Base-by-base conservation (phyloP, 2,329 filamentous ascomycete genomes). In the Penicillium vulpinum region DNA sequence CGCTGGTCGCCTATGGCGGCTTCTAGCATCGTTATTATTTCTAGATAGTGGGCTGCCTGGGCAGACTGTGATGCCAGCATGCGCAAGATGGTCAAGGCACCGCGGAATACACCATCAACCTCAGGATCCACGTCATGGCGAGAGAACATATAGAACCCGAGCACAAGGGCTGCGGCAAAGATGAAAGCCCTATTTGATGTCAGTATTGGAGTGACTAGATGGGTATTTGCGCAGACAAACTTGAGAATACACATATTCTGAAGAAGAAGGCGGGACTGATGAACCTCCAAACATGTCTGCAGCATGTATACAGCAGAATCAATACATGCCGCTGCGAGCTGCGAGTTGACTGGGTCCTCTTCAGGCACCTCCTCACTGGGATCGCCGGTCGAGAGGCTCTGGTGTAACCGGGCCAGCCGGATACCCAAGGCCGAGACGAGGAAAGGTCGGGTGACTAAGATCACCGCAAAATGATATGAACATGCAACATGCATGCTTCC, bases 201-300 rank as follows among this genome's bases (percentile, higher is more conserved):
- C 4, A 43, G 15, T 28, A 5, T 7, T 18, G 11, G 40, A 35
- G 15, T 22, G 11, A 15, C 4, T 15, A n/a, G 13, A 24, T 13
- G 4, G 28, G 15, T 4, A 9, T 29, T 43, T 16, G 13, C 2
- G 43, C 2, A 16, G 24, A 62, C 80, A 69, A 69, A 84, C 83
- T 85, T 86, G 53, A 86, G 70, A 5, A 86, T 79, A 38, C 81
- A 83, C 83, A 85, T 84, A 53, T 85, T 85, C 9, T 76, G 77
- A 13, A 82, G 71, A 0, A 85, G 65, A 0, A 81, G 49, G 0
- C 73, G 71, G 2, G 78, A 74, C 9, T 75, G 75, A 11, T 78
- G 70, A 1, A 81, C 77, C 52, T 84, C 78, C 21, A 76, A 44
- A 63, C 82, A 84, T 18, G 81, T 82, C 49, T 85, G 81, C 1